Percentiles rank a stretch among this genome's conserved stretches.
phyloP scores from a whole-genome alignment of 106 monocot genomes.

The Allium fistulosum region DNA sequence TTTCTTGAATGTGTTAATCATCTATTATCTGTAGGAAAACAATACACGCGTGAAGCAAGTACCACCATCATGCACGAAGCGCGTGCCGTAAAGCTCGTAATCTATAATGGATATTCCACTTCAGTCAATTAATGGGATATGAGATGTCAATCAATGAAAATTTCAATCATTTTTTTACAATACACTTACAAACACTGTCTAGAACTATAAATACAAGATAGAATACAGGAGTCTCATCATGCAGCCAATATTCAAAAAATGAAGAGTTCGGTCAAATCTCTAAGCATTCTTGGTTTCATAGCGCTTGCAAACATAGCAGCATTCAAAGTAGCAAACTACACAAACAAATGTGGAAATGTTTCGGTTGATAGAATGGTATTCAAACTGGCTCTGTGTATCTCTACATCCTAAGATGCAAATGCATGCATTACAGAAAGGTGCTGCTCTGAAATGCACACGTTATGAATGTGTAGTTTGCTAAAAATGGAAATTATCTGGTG shows the following conservation, averaged over 20 bases:
- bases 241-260: not conserved
- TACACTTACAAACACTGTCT: no score
- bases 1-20: no score
- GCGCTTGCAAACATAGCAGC: constrained; percentile 1
- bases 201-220: not conserved
- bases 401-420: constrained; percentile 28
- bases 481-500: no score
- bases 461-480: no score
- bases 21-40: no score
- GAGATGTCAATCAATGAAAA: not conserved
- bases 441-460: constrained; percentile 33
- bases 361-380: constrained; percentile 41
- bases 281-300: constrained; percentile 17
- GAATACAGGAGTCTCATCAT: not conserved
- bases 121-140: constrained; percentile 1
- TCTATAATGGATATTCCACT: constrained; percentile 3
- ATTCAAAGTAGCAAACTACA: constrained; percentile 14
- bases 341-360: constrained; percentile 56
- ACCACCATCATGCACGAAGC: no score
- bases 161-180: not conserved
- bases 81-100: no score
- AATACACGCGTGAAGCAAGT: no score
- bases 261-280: constrained; percentile 10
- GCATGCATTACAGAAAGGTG: constrained; percentile 23
- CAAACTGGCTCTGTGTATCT: constrained; percentile 36